Conservation (phyloP, 345 rosid genomes). For the Bruguiera gymnorhiza region DNA sequence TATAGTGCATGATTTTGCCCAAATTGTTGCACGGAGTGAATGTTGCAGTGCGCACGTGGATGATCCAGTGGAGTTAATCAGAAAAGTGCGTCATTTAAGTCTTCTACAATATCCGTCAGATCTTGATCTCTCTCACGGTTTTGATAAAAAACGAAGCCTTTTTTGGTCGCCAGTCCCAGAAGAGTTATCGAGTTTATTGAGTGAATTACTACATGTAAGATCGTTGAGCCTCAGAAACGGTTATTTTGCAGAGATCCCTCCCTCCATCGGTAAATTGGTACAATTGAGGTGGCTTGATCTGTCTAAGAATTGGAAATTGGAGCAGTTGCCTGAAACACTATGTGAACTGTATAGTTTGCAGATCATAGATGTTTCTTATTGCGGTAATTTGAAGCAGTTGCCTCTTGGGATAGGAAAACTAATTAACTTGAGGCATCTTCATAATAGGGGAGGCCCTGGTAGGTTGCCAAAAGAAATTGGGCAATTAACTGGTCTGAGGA, state of each 20-base stretch:
- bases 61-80: too few species aligned
- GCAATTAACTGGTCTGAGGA: too few species aligned
- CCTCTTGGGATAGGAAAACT: too few species aligned
- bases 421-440: too few species aligned
- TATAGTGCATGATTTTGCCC: neutral
- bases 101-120: too few species aligned
- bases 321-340: neutral
- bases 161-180: neutral
- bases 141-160: too few species aligned
- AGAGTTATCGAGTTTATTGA: neutral
- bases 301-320: rapidly evolving
- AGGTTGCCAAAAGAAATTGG: too few species aligned
- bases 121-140: rapidly evolving
- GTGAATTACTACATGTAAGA: neutral
- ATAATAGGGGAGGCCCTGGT: too few species aligned
- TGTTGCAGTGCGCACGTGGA: rapidly evolving
- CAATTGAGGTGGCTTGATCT: neutral
- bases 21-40: neutral
- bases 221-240: neutral
- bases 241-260: neutral
- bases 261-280: neutral
- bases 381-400: too few species aligned
- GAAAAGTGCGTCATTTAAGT: neutral
- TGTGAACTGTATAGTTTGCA: neutral
- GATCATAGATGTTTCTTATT: neutral